phyloP scores from a whole-genome alignment of 352 stramenopile species.

The Thalassiosira hispida region DNA sequence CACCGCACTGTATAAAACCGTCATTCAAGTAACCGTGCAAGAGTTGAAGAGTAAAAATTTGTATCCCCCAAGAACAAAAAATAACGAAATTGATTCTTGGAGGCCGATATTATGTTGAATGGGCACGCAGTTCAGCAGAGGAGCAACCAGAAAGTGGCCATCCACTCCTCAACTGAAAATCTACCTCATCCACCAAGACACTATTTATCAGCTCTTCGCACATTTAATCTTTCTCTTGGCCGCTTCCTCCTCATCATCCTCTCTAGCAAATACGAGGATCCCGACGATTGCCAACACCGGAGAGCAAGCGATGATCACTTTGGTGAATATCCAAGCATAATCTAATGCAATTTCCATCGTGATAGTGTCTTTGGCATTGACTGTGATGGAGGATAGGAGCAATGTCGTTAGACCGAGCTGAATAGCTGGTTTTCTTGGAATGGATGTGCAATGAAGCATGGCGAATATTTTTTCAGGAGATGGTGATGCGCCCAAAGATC shows the following conservation, averaged over 20 bases:
- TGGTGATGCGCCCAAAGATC: too few relatives aligned
- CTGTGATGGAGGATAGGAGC: too few relatives aligned
- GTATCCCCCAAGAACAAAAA: too few relatives aligned
- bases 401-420: too few relatives aligned
- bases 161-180: too few relatives aligned
- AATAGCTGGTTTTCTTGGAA: too few relatives aligned
- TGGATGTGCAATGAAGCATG: too few relatives aligned
- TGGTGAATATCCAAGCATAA: slow-evolving; percentile 18
- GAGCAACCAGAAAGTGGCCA: neutral
- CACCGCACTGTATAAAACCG: neutral
- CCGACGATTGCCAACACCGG: slow-evolving; percentile 37
- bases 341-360: slow-evolving; percentile 16
- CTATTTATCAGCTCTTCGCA: slow-evolving; percentile 40
- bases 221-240: slow-evolving; percentile 50
- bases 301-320: slow-evolving; percentile 32
- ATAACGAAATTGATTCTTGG: too few relatives aligned
- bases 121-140: neutral
- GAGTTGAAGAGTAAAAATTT: neutral
- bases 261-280: slow-evolving; percentile 32
- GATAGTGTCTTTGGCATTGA: too few relatives aligned
- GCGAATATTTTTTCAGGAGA: too few relatives aligned
- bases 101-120: neutral
- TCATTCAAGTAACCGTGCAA: slow-evolving; percentile 21
- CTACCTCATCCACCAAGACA: neutral
- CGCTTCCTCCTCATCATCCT: slow-evolving; percentile 43